phyloP scores from a whole-genome alignment of 2,329 filamentous ascomycete genomes.

The Fusarium mundagurra region DNA sequence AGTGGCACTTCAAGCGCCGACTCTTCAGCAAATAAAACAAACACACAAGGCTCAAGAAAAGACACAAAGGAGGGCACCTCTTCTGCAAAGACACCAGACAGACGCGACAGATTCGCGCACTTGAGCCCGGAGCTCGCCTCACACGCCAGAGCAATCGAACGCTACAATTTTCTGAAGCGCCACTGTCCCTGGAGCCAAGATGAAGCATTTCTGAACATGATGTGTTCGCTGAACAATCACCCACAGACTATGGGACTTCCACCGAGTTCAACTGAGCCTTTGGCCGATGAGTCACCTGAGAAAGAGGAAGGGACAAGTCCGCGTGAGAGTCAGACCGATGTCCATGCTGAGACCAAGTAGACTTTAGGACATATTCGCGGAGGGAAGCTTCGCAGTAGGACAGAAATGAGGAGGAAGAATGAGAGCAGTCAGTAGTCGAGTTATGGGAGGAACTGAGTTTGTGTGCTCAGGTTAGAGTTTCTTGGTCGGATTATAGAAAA shows the following conservation, averaged over 20 bases:
- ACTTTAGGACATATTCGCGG: neutral
- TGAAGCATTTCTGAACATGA: neutral
- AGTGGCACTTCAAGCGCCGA: neutral
- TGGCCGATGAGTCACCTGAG: neutral
- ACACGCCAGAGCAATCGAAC: neutral
- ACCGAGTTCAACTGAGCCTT: neutral
- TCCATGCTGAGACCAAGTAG: neutral
- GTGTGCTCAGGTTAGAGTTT: neutral
- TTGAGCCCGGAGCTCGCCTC: neutral
- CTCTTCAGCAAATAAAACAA: neutral
- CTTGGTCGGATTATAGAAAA: neutral
- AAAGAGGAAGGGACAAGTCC: neutral
- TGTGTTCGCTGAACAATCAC: neutral
- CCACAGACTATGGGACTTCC: neutral
- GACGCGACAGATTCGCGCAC: neutral
- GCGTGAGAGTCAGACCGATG: neutral
- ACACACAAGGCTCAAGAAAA: neutral
- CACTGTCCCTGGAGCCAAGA: neutral
- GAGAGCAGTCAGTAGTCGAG: too few species aligned
- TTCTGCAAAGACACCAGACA: too few species aligned
- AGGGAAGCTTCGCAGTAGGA: neutral
- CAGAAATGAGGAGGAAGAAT: too few species aligned
- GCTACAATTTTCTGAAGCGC: neutral
- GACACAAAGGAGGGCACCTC: fast-evolving
- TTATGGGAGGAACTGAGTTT: neutral